Conservation (phyloP, 1,284 basidiomycete species). For the Tilletiopsis washingtonensis region DNA sequence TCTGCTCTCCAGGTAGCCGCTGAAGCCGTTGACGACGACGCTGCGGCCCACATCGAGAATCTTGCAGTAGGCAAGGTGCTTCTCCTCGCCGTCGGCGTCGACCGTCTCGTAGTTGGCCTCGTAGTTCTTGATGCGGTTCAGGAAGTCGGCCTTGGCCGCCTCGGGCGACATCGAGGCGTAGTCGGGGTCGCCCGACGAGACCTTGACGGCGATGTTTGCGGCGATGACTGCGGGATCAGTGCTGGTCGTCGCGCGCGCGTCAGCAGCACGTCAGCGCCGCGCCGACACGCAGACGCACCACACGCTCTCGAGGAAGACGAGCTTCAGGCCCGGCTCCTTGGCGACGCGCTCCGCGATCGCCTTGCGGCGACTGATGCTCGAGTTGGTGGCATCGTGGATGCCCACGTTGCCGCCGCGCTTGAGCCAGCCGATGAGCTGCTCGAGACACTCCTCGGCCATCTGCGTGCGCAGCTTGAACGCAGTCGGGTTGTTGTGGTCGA, state of each 20-base stretch:
- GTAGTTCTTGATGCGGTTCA: conserved; percentile 83
- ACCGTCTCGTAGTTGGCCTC: conserved; percentile 94
- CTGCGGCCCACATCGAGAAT: conserved; percentile 47
- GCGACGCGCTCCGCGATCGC: conserved; percentile 70
- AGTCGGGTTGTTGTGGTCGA: conserved; percentile 75
- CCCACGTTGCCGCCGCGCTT: conserved; percentile 89
- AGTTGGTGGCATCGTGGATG: conserved; percentile 96
- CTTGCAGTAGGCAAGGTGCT: conserved; percentile 52
- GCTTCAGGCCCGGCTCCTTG: conserved; percentile 76
- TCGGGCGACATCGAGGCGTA: conserved; percentile 82
- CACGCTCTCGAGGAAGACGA: conserved; percentile 75
- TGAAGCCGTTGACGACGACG: conserved; percentile 42
- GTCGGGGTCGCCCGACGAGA: conserved; percentile 91
- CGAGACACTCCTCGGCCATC: conserved; percentile 83
- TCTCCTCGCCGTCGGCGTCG: conserved; percentile 57
- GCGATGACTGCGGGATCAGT: conserved; percentile 90
- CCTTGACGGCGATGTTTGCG: conserved; percentile 90
- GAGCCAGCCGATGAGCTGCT: conserved; percentile 90
- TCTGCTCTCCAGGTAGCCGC: conserved; percentile 85
- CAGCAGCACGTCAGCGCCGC: not conserved
- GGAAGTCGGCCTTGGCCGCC: conserved; percentile 77
- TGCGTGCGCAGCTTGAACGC: conserved; percentile 71
- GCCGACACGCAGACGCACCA: not conserved
- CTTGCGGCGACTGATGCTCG: conserved; percentile 68
- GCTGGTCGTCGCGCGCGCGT: conserved; percentile 59